Percentiles rank a stretch among this genome's conserved stretches.
These are phyloP conservation scores for Adansonia grandidieri DNA, from an alignment of 441 rosid species.

Conservation along the genomic window DNA sequence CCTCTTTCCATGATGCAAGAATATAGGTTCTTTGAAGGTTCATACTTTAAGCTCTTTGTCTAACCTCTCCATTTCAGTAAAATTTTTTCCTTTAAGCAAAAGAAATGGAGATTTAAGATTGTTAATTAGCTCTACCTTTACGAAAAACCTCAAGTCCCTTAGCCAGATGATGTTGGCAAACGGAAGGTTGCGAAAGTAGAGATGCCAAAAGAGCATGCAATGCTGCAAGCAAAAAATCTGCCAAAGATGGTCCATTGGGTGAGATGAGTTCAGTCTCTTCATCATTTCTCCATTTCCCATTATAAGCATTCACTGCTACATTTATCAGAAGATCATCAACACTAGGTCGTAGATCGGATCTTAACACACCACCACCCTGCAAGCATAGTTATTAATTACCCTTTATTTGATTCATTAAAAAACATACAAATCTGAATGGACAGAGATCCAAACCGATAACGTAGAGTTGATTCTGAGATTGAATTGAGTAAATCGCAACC, in stretches of 20 bases:
- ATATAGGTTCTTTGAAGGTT: too few species aligned
- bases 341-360: not conserved
- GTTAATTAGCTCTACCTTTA: conserved; percentile 5
- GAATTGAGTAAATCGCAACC: too few species aligned
- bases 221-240: conserved; percentile 17
- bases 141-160: conserved; percentile 16
- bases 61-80: not conserved
- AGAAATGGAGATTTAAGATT: not conserved
- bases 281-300: conserved; percentile 17
- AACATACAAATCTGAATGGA: not conserved
- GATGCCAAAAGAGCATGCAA: conserved; percentile 22
- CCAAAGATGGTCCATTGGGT: not conserved
- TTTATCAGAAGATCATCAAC: not conserved
- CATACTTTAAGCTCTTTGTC: not conserved
- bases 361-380: conserved; percentile 11
- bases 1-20: too few species aligned
- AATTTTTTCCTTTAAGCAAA: not conserved
- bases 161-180: conserved; percentile 13
- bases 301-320: conserved; percentile 12
- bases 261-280: not conserved
- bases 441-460: too few species aligned
- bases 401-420: not conserved
- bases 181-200: conserved; percentile 18
- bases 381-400: not conserved
- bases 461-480: too few species aligned